Conservation (phyloP, 1,139 yeast genomes). For the Hanseniaspora uvarum region DNA sequence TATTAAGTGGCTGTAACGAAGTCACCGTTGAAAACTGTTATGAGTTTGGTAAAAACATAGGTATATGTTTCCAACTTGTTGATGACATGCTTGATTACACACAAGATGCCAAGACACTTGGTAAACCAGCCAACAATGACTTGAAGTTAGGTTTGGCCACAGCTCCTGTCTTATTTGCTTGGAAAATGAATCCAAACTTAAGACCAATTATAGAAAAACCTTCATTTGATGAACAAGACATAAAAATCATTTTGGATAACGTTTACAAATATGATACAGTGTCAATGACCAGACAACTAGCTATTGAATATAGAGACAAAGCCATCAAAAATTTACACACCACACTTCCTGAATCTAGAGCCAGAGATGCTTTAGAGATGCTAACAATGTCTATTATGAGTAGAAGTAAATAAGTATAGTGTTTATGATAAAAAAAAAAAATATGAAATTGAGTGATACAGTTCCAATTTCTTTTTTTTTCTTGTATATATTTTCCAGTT, state of each 20-base stretch:
- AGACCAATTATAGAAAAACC: constrained; percentile 78
- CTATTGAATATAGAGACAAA: constrained; percentile 61
- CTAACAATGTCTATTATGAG: constrained; percentile 76
- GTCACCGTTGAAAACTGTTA: constrained; percentile 72
- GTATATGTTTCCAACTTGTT: constrained; percentile 89
- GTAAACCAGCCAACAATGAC: constrained; percentile 95
- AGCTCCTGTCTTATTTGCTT: constrained; percentile 90
- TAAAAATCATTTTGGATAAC: constrained; percentile 63
- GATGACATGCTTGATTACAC: constrained; percentile 96
- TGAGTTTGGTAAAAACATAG: constrained; percentile 84
- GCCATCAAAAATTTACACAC: constrained; percentile 62
- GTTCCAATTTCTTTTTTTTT: not conserved
- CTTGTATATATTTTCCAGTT: not conserved
- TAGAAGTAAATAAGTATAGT: constrained; percentile 35
- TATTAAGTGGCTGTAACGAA: constrained; percentile 73
- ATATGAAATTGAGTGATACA: not conserved
- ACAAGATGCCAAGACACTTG: constrained; percentile 66
- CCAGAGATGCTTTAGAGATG: constrained; percentile 77
- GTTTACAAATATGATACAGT: constrained; percentile 69
- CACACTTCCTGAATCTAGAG: constrained; percentile 73
- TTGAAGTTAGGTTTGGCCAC: constrained; percentile 89
- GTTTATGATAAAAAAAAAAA: not conserved
- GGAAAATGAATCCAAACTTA: constrained; percentile 77
- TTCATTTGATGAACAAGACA: constrained; percentile 72
- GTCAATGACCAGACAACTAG: constrained; percentile 63